Percentiles rank a stretch among this genome's conserved stretches.
These are phyloP conservation scores for Claviceps citrina DNA, from an alignment of 2,329 filamentous ascomycete genomes.

Conservation along the genomic window DNA sequence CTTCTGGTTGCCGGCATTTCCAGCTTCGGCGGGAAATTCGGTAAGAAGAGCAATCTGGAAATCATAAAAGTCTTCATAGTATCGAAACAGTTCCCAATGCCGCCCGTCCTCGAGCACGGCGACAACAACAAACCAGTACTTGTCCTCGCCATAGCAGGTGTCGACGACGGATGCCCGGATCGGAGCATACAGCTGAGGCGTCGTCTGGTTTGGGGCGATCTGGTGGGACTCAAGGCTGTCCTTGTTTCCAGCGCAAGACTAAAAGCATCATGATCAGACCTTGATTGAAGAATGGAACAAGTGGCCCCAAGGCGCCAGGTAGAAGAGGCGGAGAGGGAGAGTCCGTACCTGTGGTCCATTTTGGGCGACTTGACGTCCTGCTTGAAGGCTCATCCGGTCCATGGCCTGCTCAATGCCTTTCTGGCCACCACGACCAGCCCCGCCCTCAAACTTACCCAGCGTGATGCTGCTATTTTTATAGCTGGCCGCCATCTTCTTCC, in stretches of 20 bases:
- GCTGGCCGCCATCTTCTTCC: slow-evolving; percentile 98
- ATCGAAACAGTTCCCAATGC: slow-evolving; percentile 83
- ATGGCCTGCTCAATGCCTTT: slow-evolving; percentile 47
- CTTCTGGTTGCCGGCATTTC: slow-evolving; percentile 63
- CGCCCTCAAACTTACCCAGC: slow-evolving; percentile 70
- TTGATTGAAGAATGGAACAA: background rate
- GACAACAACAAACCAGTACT: slow-evolving; percentile 98
- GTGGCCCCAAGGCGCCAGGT: background rate
- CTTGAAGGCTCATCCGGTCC: slow-evolving; percentile 62
- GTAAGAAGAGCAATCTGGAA: slow-evolving; percentile 92
- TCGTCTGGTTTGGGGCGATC: slow-evolving; percentile 25
- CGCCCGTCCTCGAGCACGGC: slow-evolving; percentile 78
- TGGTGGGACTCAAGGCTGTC: slow-evolving; percentile 18
- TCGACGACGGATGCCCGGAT: slow-evolving; percentile 72
- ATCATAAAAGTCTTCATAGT: slow-evolving; percentile 98
- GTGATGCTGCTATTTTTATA: slow-evolving; percentile 99
- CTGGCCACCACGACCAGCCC: slow-evolving; percentile 27
- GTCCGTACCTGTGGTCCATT: slow-evolving; percentile 15
- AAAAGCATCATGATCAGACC: background rate
- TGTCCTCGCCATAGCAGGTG: slow-evolving; percentile 92
- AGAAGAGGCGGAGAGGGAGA: background rate
- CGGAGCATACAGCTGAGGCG: slow-evolving; percentile 53
- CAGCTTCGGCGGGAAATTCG: slow-evolving; percentile 82
- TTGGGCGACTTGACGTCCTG: slow-evolving; percentile 10
- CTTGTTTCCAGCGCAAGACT: slow-evolving; percentile 15